A percentile compares a stretch with the other conserved stretches of the same genome.
Evolutionary conservation across 768 basidiomycete species (phyloP).

Genomic region (Multifurca ochricompacta): DNA sequence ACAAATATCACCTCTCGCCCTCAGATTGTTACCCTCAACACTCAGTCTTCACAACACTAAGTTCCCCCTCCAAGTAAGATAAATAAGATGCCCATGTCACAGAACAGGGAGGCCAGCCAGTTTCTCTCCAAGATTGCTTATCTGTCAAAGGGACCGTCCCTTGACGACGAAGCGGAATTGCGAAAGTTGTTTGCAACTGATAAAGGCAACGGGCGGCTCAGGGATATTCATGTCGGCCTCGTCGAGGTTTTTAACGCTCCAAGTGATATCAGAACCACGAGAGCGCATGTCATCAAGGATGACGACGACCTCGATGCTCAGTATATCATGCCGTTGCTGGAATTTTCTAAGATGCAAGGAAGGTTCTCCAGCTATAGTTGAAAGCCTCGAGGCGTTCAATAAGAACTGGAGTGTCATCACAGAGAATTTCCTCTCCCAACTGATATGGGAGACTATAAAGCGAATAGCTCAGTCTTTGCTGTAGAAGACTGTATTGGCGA

Average conservation of each 20-base stretch:
- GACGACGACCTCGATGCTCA: constrained; percentile 39
- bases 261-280: constrained; percentile 39
- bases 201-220: constrained; percentile 36
- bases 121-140: constrained; percentile 25
- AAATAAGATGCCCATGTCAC: too few species aligned
- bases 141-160: constrained; percentile 33
- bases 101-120: constrained; percentile 26
- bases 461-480: too few species aligned
- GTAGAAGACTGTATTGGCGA: too few species aligned
- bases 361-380: constrained; percentile 42
- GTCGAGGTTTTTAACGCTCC: constrained; percentile 52
- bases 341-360: constrained; percentile 39
- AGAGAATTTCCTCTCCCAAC: constrained; percentile 52
- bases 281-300: constrained; percentile 40
- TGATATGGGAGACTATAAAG: too few species aligned
- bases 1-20: not conserved
- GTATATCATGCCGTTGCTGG: constrained; percentile 47
- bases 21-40: not conserved
- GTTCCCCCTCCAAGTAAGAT: too few species aligned
- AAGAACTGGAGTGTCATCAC: constrained; percentile 58
- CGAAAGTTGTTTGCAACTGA: constrained; percentile 51
- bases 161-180: constrained; percentile 49
- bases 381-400: constrained; percentile 48
- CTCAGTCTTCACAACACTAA: too few species aligned
- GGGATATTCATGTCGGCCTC: constrained; percentile 46